Percentiles rank a stretch among this genome's conserved stretches.
Evolutionary conservation across 345 rosid species (phyloP).

Genomic region (Aethionema arabicum): DNA sequence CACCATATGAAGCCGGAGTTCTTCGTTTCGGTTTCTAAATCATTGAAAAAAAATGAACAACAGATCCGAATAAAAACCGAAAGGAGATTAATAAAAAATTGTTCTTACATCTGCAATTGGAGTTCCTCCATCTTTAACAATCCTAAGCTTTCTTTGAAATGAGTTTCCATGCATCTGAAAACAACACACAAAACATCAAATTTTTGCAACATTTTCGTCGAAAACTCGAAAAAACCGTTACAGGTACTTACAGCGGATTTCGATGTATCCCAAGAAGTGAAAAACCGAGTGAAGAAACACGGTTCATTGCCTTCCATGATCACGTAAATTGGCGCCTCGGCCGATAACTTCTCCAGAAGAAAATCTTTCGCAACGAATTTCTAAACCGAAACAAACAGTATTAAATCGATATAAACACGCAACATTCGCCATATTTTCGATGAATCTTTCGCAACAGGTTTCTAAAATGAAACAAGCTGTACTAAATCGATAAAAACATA

Average conservation of each 20-base stretch:
- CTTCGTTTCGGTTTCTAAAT: constrained; percentile 88
- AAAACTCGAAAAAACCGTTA: neutral
- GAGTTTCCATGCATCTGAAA: constrained; percentile 95
- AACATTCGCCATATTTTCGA: neutral
- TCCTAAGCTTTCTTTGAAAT: constrained; percentile 85
- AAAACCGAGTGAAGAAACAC: constrained; percentile 85
- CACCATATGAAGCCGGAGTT: constrained; percentile 74
- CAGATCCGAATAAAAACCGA: constrained; percentile 6
- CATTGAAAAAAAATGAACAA: constrained; percentile 20
- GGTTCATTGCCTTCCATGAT: constrained; percentile 95
- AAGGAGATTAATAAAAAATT: neutral
- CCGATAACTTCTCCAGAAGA: constrained; percentile 69
- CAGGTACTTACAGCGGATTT: constrained; percentile 65
- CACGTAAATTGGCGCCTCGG: constrained; percentile 70
- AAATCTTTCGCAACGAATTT: constrained; percentile 81
- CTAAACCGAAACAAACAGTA: constrained; percentile 38
- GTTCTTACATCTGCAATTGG: constrained; percentile 68
- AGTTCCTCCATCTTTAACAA: constrained; percentile 75
- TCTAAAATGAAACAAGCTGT: constrained; percentile 41
- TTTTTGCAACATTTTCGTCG: too few relatives aligned
- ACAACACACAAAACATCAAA: constrained; percentile 2
- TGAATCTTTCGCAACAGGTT: constrained; percentile 64
- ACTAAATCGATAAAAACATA: neutral
- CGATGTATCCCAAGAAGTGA: constrained; percentile 78
- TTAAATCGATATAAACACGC: neutral